These are phyloP conservation scores for Panicum miliaceum DNA, from an alignment of 176 grass and related monocot genomes.

Conservation along the genomic window DNA sequence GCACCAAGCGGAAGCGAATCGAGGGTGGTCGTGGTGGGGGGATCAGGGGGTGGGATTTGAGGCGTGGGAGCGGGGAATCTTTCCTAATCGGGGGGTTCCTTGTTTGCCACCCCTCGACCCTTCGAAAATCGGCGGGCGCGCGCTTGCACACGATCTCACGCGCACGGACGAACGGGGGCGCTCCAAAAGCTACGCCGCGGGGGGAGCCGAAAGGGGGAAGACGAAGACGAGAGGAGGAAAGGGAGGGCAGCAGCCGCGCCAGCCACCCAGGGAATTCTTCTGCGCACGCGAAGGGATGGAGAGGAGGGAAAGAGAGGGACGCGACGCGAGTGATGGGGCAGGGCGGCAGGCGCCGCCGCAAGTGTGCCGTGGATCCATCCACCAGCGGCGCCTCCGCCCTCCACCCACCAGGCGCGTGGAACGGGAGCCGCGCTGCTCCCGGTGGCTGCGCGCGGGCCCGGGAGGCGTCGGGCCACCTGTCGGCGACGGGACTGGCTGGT, in stretches of 20 bases:
- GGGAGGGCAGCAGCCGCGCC: not conserved
- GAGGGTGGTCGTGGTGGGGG: not conserved
- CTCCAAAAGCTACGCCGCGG: not conserved
- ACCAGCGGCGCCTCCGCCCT: not conserved
- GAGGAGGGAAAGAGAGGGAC: not conserved
- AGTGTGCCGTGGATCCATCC: conserved; percentile 8
- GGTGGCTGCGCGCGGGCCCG: not conserved
- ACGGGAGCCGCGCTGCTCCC: too few relatives aligned
- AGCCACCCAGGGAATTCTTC: not conserved
- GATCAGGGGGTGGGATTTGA: not conserved
- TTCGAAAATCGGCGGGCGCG: not conserved
- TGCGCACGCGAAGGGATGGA: not conserved
- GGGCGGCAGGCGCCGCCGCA: not conserved
- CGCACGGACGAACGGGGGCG: not conserved
- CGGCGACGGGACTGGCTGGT: not conserved
- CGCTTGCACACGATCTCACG: not conserved
- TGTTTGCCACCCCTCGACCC: not conserved
- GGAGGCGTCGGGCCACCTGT: too few relatives aligned
- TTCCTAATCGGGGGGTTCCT: conserved; percentile 31
- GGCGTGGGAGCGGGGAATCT: not conserved
- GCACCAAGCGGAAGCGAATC: conserved; percentile 2
- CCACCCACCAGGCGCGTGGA: not conserved
- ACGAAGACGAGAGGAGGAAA: too few relatives aligned
- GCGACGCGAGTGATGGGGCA: not conserved
- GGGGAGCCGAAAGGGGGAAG: not conserved